Base-by-base conservation (phyloP, 2,329 filamentous ascomycete genomes). In the Alternaria triticimaculans region DNA sequence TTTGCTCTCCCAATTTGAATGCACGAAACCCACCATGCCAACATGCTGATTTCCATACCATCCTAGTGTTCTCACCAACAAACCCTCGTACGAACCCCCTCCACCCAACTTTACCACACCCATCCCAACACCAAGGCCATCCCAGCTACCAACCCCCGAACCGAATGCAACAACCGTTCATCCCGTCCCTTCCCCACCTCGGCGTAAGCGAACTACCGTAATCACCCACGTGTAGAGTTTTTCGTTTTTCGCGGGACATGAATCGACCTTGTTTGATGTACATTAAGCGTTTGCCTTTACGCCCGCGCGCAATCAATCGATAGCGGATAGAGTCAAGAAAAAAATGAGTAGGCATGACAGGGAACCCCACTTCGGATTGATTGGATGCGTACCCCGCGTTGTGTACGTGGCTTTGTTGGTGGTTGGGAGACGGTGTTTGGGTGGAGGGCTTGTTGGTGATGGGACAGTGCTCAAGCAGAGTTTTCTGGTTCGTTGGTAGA, bases 231-330 rank as follows among this genome's bases (percentile, higher is more conserved):
- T 53, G 8, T 53, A 45, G 43, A 45, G 20, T 45, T 41, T 41
- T 20, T 5, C 43, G 20, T 44, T 41, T 41, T 20, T 45, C 43
- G 18, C 10, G 33, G 21, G 28, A 51, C 49, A 53, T n/a, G 30
- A 53, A 21, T 53, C 49, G 49, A 21, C 49, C 43, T 45, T 53
- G 49, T 53, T 53, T 53, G 28, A 53, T 53, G 49, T 53, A 53
- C 49, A 53, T 53, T 37, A 53, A 53, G 28, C 37, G 20, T 23
- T 23, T 33, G 23, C 30, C 15, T 23, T 21, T 41, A 41, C 37
- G 37, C 37, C 37, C 37, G 37, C 37, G 37, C 37, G 9, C 9
- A 41, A 41, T 41, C 9, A 10, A 41, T 41, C 37, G 37, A 41
- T 41, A 41, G 37, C 37, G 30, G n/a, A n/a, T n/a, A n/a, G n/a